These are phyloP conservation scores for Candida maesae DNA, from an alignment of 805 yeast genomes.

Conservation along the genomic window DNA sequence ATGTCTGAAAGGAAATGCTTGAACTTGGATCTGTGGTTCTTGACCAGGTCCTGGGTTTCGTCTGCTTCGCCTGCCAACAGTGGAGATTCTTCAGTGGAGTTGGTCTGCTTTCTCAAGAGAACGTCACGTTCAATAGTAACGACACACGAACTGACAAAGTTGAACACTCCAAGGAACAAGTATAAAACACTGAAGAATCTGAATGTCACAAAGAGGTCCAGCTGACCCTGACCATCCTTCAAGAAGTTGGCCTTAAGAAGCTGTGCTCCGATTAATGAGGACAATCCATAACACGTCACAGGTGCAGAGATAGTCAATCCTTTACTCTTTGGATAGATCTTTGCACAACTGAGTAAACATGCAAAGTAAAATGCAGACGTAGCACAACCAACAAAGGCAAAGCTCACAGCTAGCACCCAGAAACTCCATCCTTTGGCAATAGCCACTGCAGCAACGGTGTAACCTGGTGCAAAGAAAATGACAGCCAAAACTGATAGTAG, in stretches of 20 bases:
- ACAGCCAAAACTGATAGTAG: constrained; percentile 59
- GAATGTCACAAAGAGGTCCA: constrained; percentile 53
- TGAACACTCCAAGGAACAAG: constrained; percentile 50
- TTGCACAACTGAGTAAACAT: constrained; percentile 75
- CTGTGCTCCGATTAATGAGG: constrained; percentile 73
- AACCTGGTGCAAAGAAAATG: constrained; percentile 64
- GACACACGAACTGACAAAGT: constrained; percentile 61
- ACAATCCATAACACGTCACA: constrained; percentile 80
- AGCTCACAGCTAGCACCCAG: constrained; percentile 42
- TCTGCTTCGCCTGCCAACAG: constrained; percentile 27
- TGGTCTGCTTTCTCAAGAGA: constrained; percentile 19
- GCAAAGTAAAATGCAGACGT: constrained; percentile 72
- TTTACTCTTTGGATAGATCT: constrained; percentile 71
- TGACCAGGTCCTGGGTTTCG: constrained; percentile 28
- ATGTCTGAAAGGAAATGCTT: constrained; percentile 37
- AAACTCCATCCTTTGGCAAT: constrained; percentile 28
- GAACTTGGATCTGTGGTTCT: constrained; percentile 20
- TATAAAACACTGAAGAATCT: constrained; percentile 49
- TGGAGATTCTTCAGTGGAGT: constrained; percentile 33
- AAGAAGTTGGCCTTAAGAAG: constrained; percentile 39
- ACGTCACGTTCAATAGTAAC: constrained; percentile 45
- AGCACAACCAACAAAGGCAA: constrained; percentile 62
- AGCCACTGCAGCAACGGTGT: constrained; percentile 44
- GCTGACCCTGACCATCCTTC: constrained; percentile 19
- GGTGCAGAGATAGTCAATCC: constrained; percentile 86